phyloP scores from a whole-genome alignment of 1,139 yeast species.

The Debaryomyces sp. region DNA sequence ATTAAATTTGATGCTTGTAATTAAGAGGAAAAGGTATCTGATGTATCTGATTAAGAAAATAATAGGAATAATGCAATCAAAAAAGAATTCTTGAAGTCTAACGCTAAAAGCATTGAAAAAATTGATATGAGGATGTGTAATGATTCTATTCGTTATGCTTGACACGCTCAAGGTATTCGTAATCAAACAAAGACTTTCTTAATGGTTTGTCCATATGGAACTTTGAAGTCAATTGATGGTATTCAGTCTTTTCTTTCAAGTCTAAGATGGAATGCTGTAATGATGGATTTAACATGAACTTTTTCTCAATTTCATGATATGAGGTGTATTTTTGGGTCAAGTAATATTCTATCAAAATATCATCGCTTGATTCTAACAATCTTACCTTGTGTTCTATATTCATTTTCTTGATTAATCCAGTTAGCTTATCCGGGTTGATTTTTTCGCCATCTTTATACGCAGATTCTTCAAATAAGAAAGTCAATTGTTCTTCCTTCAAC shows the following conservation, averaged over 20 bases:
- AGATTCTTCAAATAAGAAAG: conserved; percentile 15
- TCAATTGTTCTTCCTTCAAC: conserved; percentile 28
- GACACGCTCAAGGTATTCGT: conserved; percentile 26
- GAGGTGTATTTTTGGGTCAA: conserved; percentile 40
- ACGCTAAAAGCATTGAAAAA: too few relatives aligned
- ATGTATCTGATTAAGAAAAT: neutral
- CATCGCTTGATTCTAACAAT: conserved; percentile 35
- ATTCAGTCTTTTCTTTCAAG: conserved; percentile 19
- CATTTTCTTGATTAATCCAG: conserved; percentile 19
- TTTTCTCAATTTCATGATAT: conserved; percentile 38
- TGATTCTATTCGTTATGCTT: conserved; percentile 11
- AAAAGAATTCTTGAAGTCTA: neutral
- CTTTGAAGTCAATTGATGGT: conserved; percentile 25
- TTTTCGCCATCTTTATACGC: conserved; percentile 16
- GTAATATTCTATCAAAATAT: conserved; percentile 43
- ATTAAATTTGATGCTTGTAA: neutral
- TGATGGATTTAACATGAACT: conserved; percentile 24
- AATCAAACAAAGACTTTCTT: conserved; percentile 33
- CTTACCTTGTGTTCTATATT: conserved; percentile 29
- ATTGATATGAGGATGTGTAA: too few relatives aligned
- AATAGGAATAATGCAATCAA: neutral
- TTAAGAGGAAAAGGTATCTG: neutral
- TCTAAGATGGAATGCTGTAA: conserved; percentile 22
- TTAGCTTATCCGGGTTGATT: conserved; percentile 16
- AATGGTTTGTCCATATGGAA: conserved; percentile 33